phyloP scores from a whole-genome alignment of 495 filamentous ascomycete genomes.

The Aspergillus nanangensis region DNA sequence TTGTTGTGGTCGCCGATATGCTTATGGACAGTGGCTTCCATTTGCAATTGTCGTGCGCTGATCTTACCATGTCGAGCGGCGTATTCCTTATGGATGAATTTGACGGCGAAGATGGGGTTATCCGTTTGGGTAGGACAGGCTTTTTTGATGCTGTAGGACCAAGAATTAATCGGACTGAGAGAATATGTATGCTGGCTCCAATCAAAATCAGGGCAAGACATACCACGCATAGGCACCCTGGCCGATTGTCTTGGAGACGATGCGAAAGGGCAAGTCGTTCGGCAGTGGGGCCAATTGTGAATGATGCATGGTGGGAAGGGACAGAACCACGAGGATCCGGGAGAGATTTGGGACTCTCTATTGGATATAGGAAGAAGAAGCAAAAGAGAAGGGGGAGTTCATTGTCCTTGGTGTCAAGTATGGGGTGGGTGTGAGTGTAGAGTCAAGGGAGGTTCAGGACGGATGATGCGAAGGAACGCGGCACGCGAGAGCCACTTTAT shows the following conservation, averaged over 20 bases:
- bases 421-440: too few relatives aligned
- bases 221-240: conserved; percentile 96
- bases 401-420: too few relatives aligned
- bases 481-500: conserved; percentile 40
- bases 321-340: not conserved
- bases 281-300: conserved; percentile 89
- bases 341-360: too few relatives aligned
- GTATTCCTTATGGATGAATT: conserved; percentile 97
- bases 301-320: conserved; percentile 50
- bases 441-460: conserved; percentile 13
- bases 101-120: conserved; percentile 86
- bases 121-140: conserved; percentile 65
- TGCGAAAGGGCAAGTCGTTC: conserved; percentile 80
- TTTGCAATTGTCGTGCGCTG: conserved; percentile 76
- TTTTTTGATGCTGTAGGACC: conserved; percentile 76
- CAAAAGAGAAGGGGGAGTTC: not conserved
- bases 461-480: conserved; percentile 16
- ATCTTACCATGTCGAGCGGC: conserved; percentile 85
- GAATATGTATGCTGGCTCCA: not conserved
- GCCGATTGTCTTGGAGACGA: conserved; percentile 94
- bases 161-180: not conserved
- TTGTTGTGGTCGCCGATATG: conserved; percentile 86
- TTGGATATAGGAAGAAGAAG: not conserved
- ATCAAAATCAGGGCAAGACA: conserved; percentile 27
- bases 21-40: conserved; percentile 85